Base-by-base conservation (phyloP, 495 filamentous ascomycete species). In the Penicillium simplicissimum region DNA sequence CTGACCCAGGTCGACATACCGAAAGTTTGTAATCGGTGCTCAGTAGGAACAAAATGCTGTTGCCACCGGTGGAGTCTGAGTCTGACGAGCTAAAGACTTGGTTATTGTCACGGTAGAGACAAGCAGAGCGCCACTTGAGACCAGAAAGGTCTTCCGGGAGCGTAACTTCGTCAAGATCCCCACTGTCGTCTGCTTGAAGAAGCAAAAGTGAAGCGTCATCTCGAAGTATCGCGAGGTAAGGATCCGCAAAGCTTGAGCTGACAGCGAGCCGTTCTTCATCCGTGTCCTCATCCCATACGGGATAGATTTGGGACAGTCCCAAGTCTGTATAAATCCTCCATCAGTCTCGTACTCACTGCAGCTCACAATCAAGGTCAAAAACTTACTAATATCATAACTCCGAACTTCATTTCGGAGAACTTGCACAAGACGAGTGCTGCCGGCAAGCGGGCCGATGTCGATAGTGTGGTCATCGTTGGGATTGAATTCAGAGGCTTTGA, bases 101-200 rank as follows among this genome's bases (percentile, higher is more conserved):
- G 15, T 73, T 74, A 42, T 76, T 82, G 59, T 93, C 90, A 36
- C 78, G 79, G 70, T 96, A 97, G 3, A 98, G 75, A 70, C 88
- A 94, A 37, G 87, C 90, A 8, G 89, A 89, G 21, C 86, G 76
- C 90, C 93, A 98, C 72, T 88, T 89, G 17, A 78, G 85, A 4
- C 74, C 72, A 9, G 66, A 62, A n/a, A 84, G 63, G 5, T 81
- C 74, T 35, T 88, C 86, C 40, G 79, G 74, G 55, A 83, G 76
- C 35, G 89, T 83, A 2, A 96, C 68, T 67, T 96, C 92, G 66
- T 97, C 95, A 28, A 99, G 76, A 55, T 98, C 95, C 21, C 92
- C 87, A 67, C 82, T 87, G 33, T 84, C 85, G 71, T 94, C 90
- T 19, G 88, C 87, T 70, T 89, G 82, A 21, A 92, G 85, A 31